These are phyloP conservation scores for Fusarium pininemorale DNA, from an alignment of 2,329 filamentous ascomycete genomes.

Conservation along the genomic window DNA sequence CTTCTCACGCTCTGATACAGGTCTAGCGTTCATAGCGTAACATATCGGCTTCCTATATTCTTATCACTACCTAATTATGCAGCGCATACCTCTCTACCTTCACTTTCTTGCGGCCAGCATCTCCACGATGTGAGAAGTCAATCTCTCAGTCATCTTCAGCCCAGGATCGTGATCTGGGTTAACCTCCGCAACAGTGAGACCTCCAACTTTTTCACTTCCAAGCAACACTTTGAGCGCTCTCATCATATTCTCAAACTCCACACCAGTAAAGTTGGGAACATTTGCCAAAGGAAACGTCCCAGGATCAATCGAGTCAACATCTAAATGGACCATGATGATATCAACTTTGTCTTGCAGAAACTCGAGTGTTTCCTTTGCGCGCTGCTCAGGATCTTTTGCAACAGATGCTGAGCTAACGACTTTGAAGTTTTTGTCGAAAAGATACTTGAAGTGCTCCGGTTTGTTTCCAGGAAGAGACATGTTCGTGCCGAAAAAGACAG, in stretches of 20 bases:
- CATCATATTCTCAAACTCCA: constrained; percentile 35
- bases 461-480: constrained; percentile 34
- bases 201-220: constrained; percentile 7
- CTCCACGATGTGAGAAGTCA: constrained; percentile 2
- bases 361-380: constrained; percentile 16
- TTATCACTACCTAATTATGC: not conserved
- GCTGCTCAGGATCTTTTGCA: constrained; percentile 12
- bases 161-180: constrained; percentile 35
- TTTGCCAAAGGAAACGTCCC: constrained; percentile 32
- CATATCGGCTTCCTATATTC: not conserved
- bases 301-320: constrained; percentile 36
- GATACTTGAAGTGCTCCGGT: constrained; percentile 32
- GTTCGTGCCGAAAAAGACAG: constrained; percentile 35
- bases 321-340: constrained; percentile 34
- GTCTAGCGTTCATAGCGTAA: not conserved
- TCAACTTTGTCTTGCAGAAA: constrained; percentile 26
- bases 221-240: constrained; percentile 14
- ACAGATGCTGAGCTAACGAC: constrained; percentile 29
- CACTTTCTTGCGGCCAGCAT: constrained; percentile 4
- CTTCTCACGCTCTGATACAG: not conserved
- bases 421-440: constrained; percentile 34
- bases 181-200: constrained; percentile 31
- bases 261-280: constrained; percentile 32
- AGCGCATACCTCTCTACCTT: not conserved
- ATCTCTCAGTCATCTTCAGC: constrained; percentile 18